Conservation (phyloP, 2,329 filamentous ascomycete genomes). For the Fusarium anguioides region DNA sequence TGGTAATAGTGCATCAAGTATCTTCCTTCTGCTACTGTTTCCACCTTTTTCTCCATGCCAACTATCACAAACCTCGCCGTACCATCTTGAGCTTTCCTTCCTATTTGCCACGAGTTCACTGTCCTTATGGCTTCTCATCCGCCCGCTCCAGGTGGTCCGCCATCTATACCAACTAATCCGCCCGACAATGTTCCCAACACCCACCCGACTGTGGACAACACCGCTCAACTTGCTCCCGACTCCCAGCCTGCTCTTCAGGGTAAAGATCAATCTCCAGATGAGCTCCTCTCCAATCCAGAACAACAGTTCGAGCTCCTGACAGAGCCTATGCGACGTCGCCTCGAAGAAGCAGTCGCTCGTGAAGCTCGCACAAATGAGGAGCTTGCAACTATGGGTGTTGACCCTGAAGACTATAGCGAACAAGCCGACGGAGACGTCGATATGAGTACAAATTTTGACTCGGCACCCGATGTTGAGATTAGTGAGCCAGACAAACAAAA, state of each 20-base stretch:
- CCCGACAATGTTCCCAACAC: not conserved
- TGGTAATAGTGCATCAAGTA: not conserved
- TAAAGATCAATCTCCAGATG: not conserved
- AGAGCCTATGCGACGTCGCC: constrained; percentile 10
- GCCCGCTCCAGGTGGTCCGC: not conserved
- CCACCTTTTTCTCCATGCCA: not conserved
- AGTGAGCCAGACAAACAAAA: constrained; percentile 19
- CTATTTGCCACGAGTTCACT: not conserved
- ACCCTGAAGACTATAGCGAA: not conserved
- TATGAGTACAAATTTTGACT: not conserved
- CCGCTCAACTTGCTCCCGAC: no score
- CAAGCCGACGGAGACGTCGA: not conserved
- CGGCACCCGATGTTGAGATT: constrained; percentile 14
- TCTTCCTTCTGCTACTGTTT: not conserved
- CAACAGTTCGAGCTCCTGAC: constrained; percentile 7
- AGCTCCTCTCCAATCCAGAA: constrained; percentile 11
- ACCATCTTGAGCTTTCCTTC: not conserved
- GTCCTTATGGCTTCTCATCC: constrained; percentile 13
- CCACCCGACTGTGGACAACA: not conserved
- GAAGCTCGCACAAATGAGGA: constrained; percentile 20
- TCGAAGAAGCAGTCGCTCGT: constrained; percentile 22
- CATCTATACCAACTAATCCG: not conserved
- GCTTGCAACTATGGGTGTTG: constrained; percentile 17
- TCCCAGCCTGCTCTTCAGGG: not conserved
- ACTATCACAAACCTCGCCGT: not conserved